Evolutionary conservation across 345 rosid genomes (phyloP), one percentile per base, ranked within the genome.

Genomic region (Gossypium rotundifolium): DNA sequence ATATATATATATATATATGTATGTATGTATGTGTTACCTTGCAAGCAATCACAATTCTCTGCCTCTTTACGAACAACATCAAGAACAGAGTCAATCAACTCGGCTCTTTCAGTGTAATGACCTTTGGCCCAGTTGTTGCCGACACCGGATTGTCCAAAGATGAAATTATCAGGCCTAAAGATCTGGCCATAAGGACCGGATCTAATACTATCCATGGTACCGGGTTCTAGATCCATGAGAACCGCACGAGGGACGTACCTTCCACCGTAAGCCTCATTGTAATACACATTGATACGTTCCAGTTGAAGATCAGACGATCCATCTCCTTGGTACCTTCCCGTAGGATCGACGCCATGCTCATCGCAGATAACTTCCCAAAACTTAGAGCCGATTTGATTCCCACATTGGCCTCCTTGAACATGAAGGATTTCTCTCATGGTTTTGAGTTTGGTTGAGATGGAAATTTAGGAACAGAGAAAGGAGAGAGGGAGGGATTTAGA

Each of bases 171-270:
- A 58, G 77, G 64, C 40, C 64, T 59, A 59, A 59, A 75, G 72
- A 75, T 75, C 71, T 75, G 77, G 40, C 77, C 77, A 7, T 53
- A 65, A 11, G 77, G 77, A 11, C 98, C 92, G 52, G 97, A 91
- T 85, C 97, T 88, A 82, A 91, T 94, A 75, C 94, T 88, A 58
- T 94, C 98, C 98, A 94, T 94, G 46, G 98, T 94, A 46, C 98
- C 98, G 9, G 98, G 97, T 80, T 94, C 98, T 49, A 94, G 98
- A 87, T 94, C 98, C 98, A 94, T 94, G 18, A 90, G 97, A n/a
- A 94, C 98, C 6, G 98, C 97, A 13, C 98, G 86, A 2, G 98
- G 98, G 9, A 94, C 98, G 79, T 92, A 94, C 73, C 97, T 74
- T 13, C 97, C 97, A 20, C 96, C 98, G n/a, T 94, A 86, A 1